Evolutionary conservation across 352 stramenopile species (phyloP).

Genomic region (Globisporangium spiculum): DNA sequence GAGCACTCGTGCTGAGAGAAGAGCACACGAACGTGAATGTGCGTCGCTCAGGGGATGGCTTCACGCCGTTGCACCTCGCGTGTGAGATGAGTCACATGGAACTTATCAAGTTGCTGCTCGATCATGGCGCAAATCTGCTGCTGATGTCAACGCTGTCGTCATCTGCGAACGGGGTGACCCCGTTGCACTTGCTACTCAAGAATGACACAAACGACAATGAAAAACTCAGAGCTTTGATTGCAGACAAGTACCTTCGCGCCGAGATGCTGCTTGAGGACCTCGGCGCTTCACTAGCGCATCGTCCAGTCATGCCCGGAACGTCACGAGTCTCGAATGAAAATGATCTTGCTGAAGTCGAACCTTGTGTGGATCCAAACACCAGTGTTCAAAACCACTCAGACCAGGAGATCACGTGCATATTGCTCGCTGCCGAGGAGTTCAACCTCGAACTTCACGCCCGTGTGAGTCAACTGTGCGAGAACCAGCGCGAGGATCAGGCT

Average conservation of each 20-base stretch:
- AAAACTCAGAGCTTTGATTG: constrained; percentile 41
- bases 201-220: constrained; percentile 46
- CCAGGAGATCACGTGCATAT: constrained; percentile 31
- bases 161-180: constrained; percentile 36
- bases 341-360: background rate
- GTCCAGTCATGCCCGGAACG: background rate
- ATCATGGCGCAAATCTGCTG: constrained; percentile 47
- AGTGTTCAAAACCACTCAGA: background rate
- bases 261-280: constrained; percentile 46
- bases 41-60: constrained; percentile 52
- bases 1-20: constrained; percentile 27
- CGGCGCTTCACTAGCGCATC: constrained; percentile 14
- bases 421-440: constrained; percentile 48
- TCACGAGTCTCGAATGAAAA: background rate
- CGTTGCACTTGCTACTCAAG: constrained; percentile 51
- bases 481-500: constrained; percentile 13
- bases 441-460: constrained; percentile 50
- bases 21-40: constrained; percentile 58
- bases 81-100: constrained; percentile 53
- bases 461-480: constrained; percentile 25
- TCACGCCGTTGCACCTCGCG: constrained; percentile 63
- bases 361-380: background rate
- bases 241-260: constrained; percentile 30
- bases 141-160: constrained; percentile 45
- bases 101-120: constrained; percentile 44